phyloP scores from a whole-genome alignment of 306 rosid species.

The Sophora flavescens region DNA sequence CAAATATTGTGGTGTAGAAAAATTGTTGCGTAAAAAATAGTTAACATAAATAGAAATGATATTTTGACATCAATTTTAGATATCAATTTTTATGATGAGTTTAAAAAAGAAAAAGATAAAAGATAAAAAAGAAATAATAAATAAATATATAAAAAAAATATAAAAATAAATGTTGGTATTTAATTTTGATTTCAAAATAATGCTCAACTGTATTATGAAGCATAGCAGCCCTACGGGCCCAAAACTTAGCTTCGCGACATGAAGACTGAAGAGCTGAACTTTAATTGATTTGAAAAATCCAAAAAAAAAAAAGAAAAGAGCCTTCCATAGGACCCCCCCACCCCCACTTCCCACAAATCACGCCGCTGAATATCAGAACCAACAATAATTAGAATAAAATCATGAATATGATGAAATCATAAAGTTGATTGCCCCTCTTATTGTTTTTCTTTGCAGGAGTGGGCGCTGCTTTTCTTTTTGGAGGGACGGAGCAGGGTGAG shows the following conservation, averaged over 20 bases:
- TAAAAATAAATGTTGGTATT: too few relatives aligned
- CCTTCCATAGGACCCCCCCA: slow-evolving; percentile 37
- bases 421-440: background rate
- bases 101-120: too few relatives aligned
- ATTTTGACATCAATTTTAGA: too few relatives aligned
- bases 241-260: background rate
- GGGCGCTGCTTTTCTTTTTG: background rate
- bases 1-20: too few relatives aligned
- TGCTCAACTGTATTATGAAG: too few relatives aligned
- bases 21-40: too few relatives aligned
- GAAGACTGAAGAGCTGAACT: background rate
- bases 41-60: too few relatives aligned
- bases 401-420: slow-evolving; percentile 17
- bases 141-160: too few relatives aligned
- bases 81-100: too few relatives aligned
- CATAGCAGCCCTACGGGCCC: background rate
- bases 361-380: slow-evolving; percentile 35
- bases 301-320: background rate
- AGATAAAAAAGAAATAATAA: too few relatives aligned
- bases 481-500: background rate
- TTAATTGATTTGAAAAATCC: too few relatives aligned
- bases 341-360: slow-evolving; percentile 45
- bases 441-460: background rate
- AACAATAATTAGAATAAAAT: background rate
- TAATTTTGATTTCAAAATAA: too few relatives aligned